Evolutionary conservation across 371 early-diverging fungal genomes (phyloP), one percentile per base, ranked within the genome.

Genomic region (Synchytrium microbalum): DNA sequence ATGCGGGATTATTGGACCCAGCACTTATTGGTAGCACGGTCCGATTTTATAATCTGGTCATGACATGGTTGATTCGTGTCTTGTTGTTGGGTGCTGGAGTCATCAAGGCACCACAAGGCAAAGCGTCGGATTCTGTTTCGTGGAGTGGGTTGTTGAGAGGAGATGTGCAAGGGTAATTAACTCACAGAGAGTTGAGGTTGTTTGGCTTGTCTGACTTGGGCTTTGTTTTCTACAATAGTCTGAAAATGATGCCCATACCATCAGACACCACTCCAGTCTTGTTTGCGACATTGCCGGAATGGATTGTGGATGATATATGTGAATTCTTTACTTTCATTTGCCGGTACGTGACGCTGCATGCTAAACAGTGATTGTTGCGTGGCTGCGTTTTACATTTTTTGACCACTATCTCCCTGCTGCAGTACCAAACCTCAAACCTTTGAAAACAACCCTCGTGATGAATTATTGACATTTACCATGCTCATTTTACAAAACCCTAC

Each of bases 221-320:
- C 51, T 51, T 51, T n/a, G 51, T 14, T 14, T 25, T 56, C 10
- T 19, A 59, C 59, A 8, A 5, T 13, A 64, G 58, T 3, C 23
- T 58, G 10, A 33, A 13, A 2, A 29, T 77, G 26, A 26, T 68
- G 29, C 69, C 72, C 1, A 77, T 78, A 28, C 68, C 72, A 14
- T 64, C 16, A 14, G 58, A 60, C 1, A 58, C 85, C 0, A 25
- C 56, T 8, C 82, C 86, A 0, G 72, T 78, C 3, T 61, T 63
- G 13, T 92, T 92, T 80, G 77, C 86, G 1, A 87, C 87, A 76
- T 78, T 95, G 3, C 98, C 98, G 14, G 95, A 98, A 72, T 95
- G 88, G 76, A 84, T 95, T 32, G 70, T 96, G 33, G 94, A 95
- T 70, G 96, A 96, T 68, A 79, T 90, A 51, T 80, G 87, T 27